Conservation (phyloP, 306 rosid genomes). For the Quillaja saponaria region DNA sequence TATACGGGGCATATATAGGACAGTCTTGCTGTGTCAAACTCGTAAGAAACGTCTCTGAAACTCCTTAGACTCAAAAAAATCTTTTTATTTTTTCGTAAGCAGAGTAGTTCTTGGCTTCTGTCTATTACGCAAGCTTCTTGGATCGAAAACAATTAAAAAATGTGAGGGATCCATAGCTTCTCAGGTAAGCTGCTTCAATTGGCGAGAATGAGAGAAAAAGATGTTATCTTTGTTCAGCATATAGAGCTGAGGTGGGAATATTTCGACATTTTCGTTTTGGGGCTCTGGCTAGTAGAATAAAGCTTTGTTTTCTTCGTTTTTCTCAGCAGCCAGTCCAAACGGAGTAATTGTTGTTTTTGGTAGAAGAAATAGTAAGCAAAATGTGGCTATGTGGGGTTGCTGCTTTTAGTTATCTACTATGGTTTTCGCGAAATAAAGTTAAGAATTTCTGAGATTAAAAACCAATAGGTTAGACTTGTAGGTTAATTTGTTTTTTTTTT, state of each 20-base stretch:
- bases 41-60: conserved; percentile 32
- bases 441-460: too few species aligned
- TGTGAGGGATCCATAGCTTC: conserved; percentile 30
- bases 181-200: conserved; percentile 3
- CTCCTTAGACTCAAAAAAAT: background rate
- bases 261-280: background rate
- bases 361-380: too few species aligned
- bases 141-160: conserved; percentile 31
- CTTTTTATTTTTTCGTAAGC: background rate
- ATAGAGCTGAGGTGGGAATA: background rate
- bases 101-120: conserved; percentile 2
- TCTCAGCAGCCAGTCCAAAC: too few species aligned
- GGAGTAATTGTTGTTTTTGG: too few species aligned
- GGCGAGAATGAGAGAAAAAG: background rate
- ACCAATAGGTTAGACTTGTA: too few species aligned
- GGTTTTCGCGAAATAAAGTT: background rate
- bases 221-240: background rate
- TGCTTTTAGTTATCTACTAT: background rate
- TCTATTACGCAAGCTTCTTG: background rate
- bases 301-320: background rate
- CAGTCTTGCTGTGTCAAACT: conserved; percentile 29
- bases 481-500: too few species aligned
- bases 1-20: conserved; percentile 19
- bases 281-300: background rate
- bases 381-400: too few species aligned